These are phyloP conservation scores for Glaciozyma antarctica DNA, from an alignment of 768 basidiomycete species.

Conservation along the genomic window DNA sequence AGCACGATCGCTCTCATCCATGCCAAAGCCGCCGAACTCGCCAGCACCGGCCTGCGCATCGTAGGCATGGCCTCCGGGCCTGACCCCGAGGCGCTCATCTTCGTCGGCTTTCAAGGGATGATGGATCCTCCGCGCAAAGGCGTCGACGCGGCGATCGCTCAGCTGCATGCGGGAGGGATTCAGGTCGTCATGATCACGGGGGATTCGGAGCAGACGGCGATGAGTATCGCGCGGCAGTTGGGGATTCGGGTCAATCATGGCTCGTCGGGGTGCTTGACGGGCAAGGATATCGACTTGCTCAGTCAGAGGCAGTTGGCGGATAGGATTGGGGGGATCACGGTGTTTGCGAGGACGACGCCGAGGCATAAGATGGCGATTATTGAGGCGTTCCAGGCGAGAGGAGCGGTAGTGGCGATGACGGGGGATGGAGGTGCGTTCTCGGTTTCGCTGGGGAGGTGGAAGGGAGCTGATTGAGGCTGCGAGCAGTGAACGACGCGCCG, in stretches of 20 bases:
- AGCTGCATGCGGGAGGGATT: conserved; percentile 74
- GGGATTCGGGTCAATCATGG: conserved; percentile 49
- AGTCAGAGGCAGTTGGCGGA: conserved; percentile 70
- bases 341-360: conserved; percentile 92
- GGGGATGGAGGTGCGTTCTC: conserved; percentile 72
- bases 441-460: no score
- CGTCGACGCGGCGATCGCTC: conserved; percentile 75
- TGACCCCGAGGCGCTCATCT: conserved; percentile 51
- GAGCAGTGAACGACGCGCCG: conserved; percentile 82
- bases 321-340: conserved; percentile 66
- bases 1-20: conserved; percentile 59
- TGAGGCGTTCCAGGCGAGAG: conserved; percentile 80
- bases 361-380: conserved; percentile 97
- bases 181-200: conserved; percentile 99
- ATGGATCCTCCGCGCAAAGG: conserved; percentile 87
- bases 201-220: conserved; percentile 80
- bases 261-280: conserved; percentile 49
- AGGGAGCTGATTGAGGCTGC: background rate
- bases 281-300: conserved; percentile 75
- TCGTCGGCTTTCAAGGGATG: conserved; percentile 92
- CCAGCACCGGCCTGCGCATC: conserved; percentile 55
- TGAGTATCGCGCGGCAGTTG: conserved; percentile 75
- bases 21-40: conserved; percentile 59
- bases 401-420: conserved; percentile 91
- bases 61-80: conserved; percentile 87